Evolutionary conservation across 345 rosid species (phyloP), one percentile per base, ranked within the genome.

Genomic region (Lenwebbia sp.): DNA sequence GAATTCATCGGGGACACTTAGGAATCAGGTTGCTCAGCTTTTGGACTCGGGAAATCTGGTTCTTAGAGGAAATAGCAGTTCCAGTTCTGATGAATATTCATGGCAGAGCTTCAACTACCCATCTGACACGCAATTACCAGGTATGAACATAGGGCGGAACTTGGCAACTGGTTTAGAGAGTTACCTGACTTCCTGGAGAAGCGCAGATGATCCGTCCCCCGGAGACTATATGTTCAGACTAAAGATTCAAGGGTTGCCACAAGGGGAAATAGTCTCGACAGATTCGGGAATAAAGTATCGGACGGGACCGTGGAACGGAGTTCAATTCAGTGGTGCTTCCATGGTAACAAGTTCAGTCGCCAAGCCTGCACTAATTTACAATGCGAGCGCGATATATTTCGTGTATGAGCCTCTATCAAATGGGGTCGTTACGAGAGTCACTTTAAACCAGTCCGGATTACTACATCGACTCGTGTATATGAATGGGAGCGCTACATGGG

Each of bases 81-180:
- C 2, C 4, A 65, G 54, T 9, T 30, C 56, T 57, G 56, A 37
- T 75, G 86, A 51, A 76, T 33, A 41, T 76, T 5, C 55, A 54
- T 92, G 93, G 93, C 93, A 91, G 58, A 90, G 92, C 58, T 91
- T 93, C 81, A 93, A 91, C 55, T 76, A 89, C 62, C 93, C 93
- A n/a, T 88, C 90, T 2, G 88, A 70, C 83, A 89, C 90, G 22
- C 50, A 88, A 33, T 86, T 91, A 21, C 88, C 92, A 0, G 91
- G 85, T 47, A 92, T 92, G 94, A 91, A 90, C 65, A 41, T 90
- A 11, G 93, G 93, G 3, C 86, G 86, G 89, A 87, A 84, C 85
- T 83, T 49, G 22, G 49, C 49, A 28, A 56, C 82, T 1, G 85
- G 86, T 30, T 10, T 75, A 7, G 85, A 86, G 17, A 78, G 88